Evolutionary conservation across 176 grass and related monocot species (phyloP).

Genomic region (Musa beccarii): DNA sequence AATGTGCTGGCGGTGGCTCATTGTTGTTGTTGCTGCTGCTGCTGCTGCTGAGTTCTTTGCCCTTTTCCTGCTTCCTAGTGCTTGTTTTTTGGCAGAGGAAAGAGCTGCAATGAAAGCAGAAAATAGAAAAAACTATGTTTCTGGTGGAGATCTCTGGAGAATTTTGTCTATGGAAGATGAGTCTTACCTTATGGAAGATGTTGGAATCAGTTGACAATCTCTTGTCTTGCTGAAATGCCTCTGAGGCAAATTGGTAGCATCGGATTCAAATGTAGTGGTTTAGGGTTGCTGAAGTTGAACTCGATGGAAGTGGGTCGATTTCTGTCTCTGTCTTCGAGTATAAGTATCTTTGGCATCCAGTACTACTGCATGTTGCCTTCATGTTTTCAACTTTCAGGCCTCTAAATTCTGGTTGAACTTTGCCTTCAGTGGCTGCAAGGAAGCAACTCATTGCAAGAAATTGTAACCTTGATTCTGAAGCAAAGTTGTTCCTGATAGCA

Average conservation of each 20-base stretch:
- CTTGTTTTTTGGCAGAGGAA: background rate
- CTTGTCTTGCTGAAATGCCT: background rate
- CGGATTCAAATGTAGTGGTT: constrained; percentile 1
- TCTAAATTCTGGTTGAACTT: background rate
- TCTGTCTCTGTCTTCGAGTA: constrained; percentile 1
- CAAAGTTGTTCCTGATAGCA: constrained; percentile 36
- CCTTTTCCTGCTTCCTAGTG: background rate
- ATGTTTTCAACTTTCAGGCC: background rate
- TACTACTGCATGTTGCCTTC: background rate
- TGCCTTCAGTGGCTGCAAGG: constrained; percentile 9
- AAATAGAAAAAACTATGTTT: background rate
- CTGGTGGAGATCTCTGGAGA: background rate
- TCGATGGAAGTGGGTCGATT: background rate
- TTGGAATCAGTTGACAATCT: background rate
- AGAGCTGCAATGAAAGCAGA: background rate
- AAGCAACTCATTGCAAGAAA: constrained; percentile 9
- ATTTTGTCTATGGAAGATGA: background rate
- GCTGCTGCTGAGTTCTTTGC: background rate
- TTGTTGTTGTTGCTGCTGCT: background rate
- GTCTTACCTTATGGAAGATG: constrained; percentile 13
- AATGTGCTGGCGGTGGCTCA: constrained; percentile 76
- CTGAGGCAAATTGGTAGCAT: background rate
- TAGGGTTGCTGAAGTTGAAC: background rate
- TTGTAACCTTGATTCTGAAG: constrained; percentile 37
- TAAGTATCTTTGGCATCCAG: background rate